Base-by-base conservation (phyloP, 2,329 filamentous ascomycete genomes). In the Sclerotinia minor region DNA sequence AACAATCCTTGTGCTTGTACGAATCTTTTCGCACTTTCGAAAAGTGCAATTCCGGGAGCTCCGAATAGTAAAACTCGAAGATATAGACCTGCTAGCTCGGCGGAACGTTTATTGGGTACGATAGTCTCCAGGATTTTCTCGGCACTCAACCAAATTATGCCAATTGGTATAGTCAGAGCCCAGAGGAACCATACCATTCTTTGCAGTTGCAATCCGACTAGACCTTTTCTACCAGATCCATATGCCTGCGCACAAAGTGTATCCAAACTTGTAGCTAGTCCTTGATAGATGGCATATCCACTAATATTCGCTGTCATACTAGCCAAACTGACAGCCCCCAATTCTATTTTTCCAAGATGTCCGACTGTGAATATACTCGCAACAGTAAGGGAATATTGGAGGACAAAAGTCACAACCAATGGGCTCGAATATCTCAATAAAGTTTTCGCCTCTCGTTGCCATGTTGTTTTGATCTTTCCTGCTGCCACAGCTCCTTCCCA, bases 211-310 rank as follows among this genome's bases (percentile, higher is more conserved):
- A 95, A 78, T 1, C 92, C 94, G 68, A 98, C 94, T 6, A 98
- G 85, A 73, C 94, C 91, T 76, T 91, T 96, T 77, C 90, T 91
- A 0, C 94, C 94, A 0, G 92, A 96, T 2, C 95, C 94, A 76
- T 96, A 98, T 0, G 95, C 94, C 79, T 98, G 94, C 0, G 94
- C 87, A 78, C 94, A 97, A 2, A 98, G 87, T 0, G 94, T 98
- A 79, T 98, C 94, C 49, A 98, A 83, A 71, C 90, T 92, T 5
- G 94, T 98, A 0, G 93, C 90, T 19, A 98, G 83, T n/a, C 93
- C 91, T 76, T 93, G 90, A 76, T 92, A 90, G 21, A 92, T 87
- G 0, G 89, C 90, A 74, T 91, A 89, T 68, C 90, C 92, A 19
- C 86, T 91, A 73, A 95, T 94, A 71, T 88, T 92, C 38, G 89